Base-by-base conservation (phyloP, 805 yeast species). In the Cyberlindnera misumaiensis region DNA sequence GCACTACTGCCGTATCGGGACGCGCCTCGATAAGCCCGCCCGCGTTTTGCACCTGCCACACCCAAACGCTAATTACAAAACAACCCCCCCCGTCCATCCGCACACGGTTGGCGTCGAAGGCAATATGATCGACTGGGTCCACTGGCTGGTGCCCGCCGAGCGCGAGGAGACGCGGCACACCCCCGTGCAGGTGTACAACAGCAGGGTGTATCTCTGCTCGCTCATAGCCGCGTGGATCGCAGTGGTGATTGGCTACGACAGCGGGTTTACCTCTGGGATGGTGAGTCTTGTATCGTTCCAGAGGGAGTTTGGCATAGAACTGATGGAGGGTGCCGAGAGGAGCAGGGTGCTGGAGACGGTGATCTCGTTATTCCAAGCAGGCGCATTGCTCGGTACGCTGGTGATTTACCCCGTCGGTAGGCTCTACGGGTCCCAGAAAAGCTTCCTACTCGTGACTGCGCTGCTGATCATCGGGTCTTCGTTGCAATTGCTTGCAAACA, bases 381-480 rank as follows among this genome's bases (percentile, higher is more conserved):
- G 51, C 35, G 49, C 49, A 3, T 43, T 45, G 30, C 43, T 43
- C 15, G 51, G 51, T 35, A 46, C 51, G 2, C 24, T 45, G 33
- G n/a, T 43, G 20, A 34, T 43, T 10, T 47, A 39, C 28, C 48
- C 49, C n/a, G 15, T 45, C n/a, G 46, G 47, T 24, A 40, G 40
- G 18, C n/a, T 24, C 10, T 26, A 43, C 11, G 49, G 51, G 9
- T 32, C 49, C 22, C 39, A 38, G 13, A 14, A 36, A 3, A 41
- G 46, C 2, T 24, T 47, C n/a, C 24, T 29, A 10, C 5, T 43
- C 6, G 34, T 47, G 11, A 48, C 45, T 2, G 30, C 40, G 18
- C 28, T 45, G 3, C 22, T 47, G 32, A 28, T 44, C 8, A 28
- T 69, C 35, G 76, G 76, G 6, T 63, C 67, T 8, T 69, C 64